Evolutionary conservation across 225 moss, liverwort and hornwort species (phyloP), one percentile per base, ranked within the genome.

Genomic region (Bryum argenteum): DNA sequence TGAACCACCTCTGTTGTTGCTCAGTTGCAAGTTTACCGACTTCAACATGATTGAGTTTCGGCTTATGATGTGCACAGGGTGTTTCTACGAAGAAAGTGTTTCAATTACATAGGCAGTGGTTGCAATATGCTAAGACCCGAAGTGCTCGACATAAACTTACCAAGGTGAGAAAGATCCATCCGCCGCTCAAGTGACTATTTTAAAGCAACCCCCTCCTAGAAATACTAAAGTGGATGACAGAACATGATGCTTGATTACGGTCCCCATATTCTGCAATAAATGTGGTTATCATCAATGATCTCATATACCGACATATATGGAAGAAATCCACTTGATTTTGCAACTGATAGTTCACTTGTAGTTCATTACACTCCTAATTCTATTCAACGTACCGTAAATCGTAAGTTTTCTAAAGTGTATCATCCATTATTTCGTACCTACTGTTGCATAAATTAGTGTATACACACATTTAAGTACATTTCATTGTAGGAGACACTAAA

Each of bases 71-170:
- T 85, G 83, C 84, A n/a, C n/a, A 98, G 97, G 97, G 94, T 59
- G 80, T 92, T 51, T 92, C 97, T 45, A 90, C 86, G 52, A 91
- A 84, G 74, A 98, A 94, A 67, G 57, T 92, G 38, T 98, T 98
- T 76, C 94, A 98, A 80, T 71, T 98, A 61, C 97, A 98, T 70
- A 83, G 92, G 50, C 97, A 98, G 79, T 98, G 97, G 97, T 73
- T 98, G 70, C 90, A 89, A 63, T 88, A 87, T 87, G 97, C 94
- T 0, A 92, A 85, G 76, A 98, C 97, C 38, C 88, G 97, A 78
- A 94, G 94, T 85, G 97, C 97, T 41, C 90, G 97, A 26, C 97
- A 98, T 79, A 98, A 98, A 56, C 89, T 98, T 33, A 98, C 92
- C 7, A 98, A 98, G 89, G 97, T 91, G n/a, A 76, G 74, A 26